Evolutionary conservation across 164 flowering plant species (phyloP), one percentile per base, ranked within the genome.

Genomic region (Cinnamomum micranthum): DNA sequence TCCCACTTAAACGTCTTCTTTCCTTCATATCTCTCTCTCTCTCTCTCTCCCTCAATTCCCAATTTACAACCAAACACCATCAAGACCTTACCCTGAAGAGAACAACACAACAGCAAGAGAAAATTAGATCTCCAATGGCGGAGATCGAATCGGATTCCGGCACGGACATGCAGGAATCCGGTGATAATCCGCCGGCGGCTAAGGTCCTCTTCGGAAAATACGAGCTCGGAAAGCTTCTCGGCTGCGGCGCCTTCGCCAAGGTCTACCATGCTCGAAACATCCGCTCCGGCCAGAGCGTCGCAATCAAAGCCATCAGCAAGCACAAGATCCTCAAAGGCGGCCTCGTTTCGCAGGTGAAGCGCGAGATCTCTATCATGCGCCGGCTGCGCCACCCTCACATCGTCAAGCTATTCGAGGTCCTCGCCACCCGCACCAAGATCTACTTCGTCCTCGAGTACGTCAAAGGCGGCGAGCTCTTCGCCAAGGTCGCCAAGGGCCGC

Each of bases 371-470:
- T 35, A 84, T 90, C 87, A 87, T 91, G 92, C 85, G 86, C 80
- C 80, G 89, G 52, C 67, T 91, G 67, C 88, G 81, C 70, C 90
- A 91, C 63, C 89, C 89, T 1, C 58, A 88, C 78, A 84, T 90
- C 79, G 86, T 91, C 12, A 76, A 72, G 69, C 88, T 91, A 70
- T 66, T 14, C 74, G 97, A 91, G 78, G 91, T 91, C 3, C 67
- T 90, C 55, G 97, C 92, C 33, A 86, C 94, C 13, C 83, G 83
- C 59, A 83, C 88, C 9, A 90, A 88, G 80, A 84, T 90, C 64
- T 90, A 86, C 75, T 90, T 86, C 84, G 89, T 88, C 11, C 82
- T 91, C 88, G 97, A 91, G 75, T 83, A 81, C 75, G 91, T 87
- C 50, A 85, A 82, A 24, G 92, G 94, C 4, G 97, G 97, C 1